These are phyloP conservation scores for Corinectria fuckeliana DNA, from an alignment of 2,329 filamentous ascomycete genomes.

Conservation along the genomic window DNA sequence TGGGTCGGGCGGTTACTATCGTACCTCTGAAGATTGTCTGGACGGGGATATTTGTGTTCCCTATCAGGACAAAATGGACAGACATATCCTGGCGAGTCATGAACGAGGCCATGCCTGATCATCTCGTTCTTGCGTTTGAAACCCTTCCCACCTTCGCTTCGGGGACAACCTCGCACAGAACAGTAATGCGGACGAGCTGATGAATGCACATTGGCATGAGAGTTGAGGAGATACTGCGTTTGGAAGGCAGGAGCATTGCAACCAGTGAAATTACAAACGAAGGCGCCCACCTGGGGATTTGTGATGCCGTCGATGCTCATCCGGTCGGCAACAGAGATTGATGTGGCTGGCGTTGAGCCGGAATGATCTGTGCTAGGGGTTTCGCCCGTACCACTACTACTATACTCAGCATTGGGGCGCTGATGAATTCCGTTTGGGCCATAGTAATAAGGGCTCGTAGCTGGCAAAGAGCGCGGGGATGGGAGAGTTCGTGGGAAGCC, in stretches of 20 bases:
- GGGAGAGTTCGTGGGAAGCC: conserved; percentile 52
- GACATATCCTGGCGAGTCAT: conserved; percentile 92
- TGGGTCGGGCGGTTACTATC: conserved; percentile 27
- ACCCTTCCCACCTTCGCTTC: conserved; percentile 68
- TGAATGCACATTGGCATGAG: conserved; percentile 76
- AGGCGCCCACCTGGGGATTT: conserved; percentile 58
- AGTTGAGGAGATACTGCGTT: conserved; percentile 79
- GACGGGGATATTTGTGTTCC: conserved; percentile 92
- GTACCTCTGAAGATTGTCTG: conserved; percentile 94
- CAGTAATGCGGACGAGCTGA: conserved; percentile 71
- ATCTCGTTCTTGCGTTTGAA: conserved; percentile 78
- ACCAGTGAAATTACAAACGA: conserved; percentile 64
- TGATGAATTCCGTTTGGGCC: conserved; percentile 42
- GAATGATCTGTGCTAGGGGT: conserved; percentile 55
- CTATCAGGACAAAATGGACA: conserved; percentile 95
- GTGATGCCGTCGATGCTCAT: conserved; percentile 67
- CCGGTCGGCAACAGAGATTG: conserved; percentile 53
- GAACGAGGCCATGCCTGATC: conserved; percentile 83
- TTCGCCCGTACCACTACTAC: conserved; percentile 52
- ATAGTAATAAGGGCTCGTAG: conserved; percentile 49
- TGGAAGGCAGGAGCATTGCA: conserved; percentile 79
- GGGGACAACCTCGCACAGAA: conserved; percentile 65
- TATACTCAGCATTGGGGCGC: conserved; percentile 51
- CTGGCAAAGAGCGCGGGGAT: conserved; percentile 54
- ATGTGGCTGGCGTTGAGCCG: conserved; percentile 49